A percentile compares a stretch with the other conserved stretches of the same genome.
These are phyloP conservation scores for Dioscorea alata DNA, from an alignment of 106 monocot genomes.

Conservation along the genomic window DNA sequence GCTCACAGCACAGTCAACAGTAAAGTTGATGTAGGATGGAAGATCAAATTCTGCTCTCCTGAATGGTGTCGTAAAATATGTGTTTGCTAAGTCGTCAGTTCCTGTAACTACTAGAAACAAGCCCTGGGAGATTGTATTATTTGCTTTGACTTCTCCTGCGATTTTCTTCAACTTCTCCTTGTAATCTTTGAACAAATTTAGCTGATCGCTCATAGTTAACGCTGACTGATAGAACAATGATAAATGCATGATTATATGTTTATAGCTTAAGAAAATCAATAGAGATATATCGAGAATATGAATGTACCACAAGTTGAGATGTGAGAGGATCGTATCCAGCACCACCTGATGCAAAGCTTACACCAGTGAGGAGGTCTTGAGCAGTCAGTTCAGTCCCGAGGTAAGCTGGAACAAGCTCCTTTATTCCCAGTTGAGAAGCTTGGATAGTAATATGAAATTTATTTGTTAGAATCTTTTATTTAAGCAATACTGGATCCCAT, in stretches of 20 bases:
- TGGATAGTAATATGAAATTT: background rate
- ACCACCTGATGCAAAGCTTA: slow-evolving; percentile 30
- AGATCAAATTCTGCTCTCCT: slow-evolving; percentile 32
- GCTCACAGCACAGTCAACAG: slow-evolving; percentile 20
- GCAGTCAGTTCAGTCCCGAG: slow-evolving; percentile 2
- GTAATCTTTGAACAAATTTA: slow-evolving; percentile 41
- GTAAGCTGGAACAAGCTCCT: slow-evolving; percentile 25
- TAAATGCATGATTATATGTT: background rate
- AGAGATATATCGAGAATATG: background rate
- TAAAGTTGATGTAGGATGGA: slow-evolving; percentile 39
- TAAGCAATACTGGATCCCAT: no score
- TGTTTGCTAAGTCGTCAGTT: slow-evolving; percentile 64
- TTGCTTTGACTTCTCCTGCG: slow-evolving; percentile 27
- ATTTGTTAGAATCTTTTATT: no score
- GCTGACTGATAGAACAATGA: slow-evolving; percentile 8
- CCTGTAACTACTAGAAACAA: slow-evolving; percentile 35
- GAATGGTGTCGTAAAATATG: slow-evolving; percentile 47
- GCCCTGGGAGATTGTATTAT: slow-evolving; percentile 17
- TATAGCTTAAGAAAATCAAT: background rate
- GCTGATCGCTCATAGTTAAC: slow-evolving; percentile 30
- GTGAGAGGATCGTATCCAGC: slow-evolving; percentile 22
- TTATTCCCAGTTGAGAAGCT: slow-evolving; percentile 17
- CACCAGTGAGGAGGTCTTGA: slow-evolving; percentile 29
- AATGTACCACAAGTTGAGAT: slow-evolving; percentile 11
- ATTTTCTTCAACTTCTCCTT: slow-evolving; percentile 32